phyloP scores from a whole-genome alignment of 2,329 filamentous ascomycete genomes.

The Colletotrichum karsti region DNA sequence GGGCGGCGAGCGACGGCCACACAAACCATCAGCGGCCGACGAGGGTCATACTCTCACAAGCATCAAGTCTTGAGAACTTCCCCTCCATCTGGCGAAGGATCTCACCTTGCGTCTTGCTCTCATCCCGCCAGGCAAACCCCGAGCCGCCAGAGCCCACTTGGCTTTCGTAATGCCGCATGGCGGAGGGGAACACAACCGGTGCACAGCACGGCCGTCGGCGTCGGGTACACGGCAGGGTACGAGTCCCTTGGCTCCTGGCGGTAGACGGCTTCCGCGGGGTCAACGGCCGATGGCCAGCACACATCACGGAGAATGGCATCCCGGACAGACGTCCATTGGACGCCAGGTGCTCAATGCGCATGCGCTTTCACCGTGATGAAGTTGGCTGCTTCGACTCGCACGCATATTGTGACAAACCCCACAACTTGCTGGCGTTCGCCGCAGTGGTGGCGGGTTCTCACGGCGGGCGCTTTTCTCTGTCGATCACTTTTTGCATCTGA shows the following conservation, averaged over 20 bases:
- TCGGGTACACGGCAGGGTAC: conserved; percentile 10
- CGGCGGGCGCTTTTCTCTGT: neutral
- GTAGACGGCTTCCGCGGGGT: conserved; percentile 11
- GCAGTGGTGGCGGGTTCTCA: neutral
- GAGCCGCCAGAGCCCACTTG: conserved; percentile 1
- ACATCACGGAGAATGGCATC: neutral
- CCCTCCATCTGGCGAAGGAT: neutral
- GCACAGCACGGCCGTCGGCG: conserved; percentile 2
- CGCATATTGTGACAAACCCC: too few species aligned
- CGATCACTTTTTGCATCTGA: conserved; percentile 5
- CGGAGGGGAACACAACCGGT: neutral
- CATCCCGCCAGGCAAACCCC: neutral
- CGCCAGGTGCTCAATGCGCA: neutral
- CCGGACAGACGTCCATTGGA: neutral
- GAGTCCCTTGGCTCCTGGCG: conserved; percentile 9
- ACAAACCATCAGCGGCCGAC: too few species aligned
- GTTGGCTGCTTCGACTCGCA: neutral
- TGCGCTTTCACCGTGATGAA: neutral
- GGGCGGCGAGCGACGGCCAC: neutral
- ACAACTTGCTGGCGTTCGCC: too few species aligned
- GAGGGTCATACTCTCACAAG: too few species aligned
- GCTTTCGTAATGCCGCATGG: conserved; percentile 3
- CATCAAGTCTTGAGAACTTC: neutral
- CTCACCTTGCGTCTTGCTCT: too few species aligned
- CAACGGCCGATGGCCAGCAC: neutral